Conservation (phyloP, 345 rosid genomes). For the Chamaenerion angustifolium region DNA sequence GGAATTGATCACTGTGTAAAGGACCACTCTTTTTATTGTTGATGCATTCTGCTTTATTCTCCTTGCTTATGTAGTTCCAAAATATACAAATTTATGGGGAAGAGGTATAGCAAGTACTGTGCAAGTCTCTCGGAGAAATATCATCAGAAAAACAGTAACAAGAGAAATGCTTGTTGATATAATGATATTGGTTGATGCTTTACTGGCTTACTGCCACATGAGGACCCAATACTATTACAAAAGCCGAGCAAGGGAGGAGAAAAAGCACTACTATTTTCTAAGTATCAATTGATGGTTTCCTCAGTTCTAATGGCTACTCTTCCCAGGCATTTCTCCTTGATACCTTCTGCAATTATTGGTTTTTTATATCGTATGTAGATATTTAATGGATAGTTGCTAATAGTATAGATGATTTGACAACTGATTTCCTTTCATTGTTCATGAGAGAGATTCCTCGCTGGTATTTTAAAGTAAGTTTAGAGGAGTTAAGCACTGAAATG, state of each 20-base stretch:
- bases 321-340: conserved; percentile 86
- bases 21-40: conserved; percentile 6
- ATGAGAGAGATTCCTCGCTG: conserved; percentile 65
- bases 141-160: conserved; percentile 40
- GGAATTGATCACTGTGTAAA: not conserved
- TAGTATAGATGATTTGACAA: not conserved
- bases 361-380: not conserved
- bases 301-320: conserved; percentile 75
- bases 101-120: conserved; percentile 50
- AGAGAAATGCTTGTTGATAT: conserved; percentile 60
- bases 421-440: conserved; percentile 7
- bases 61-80: too few relatives aligned
- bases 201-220: conserved; percentile 38
- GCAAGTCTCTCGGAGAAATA: conserved; percentile 58
- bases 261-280: conserved; percentile 33
- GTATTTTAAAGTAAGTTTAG: conserved; percentile 82
- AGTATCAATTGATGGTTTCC: conserved; percentile 51
- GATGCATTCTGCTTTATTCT: not conserved
- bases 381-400: not conserved
- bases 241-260: conserved; percentile 26
- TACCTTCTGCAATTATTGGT: conserved; percentile 11
- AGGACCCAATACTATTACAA: conserved; percentile 19
- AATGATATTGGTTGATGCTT: conserved; percentile 41
- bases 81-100: conserved; percentile 27
- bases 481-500: conserved; percentile 68